Percentiles rank a stretch among this genome's conserved stretches.
Conservation (phyloP, 495 filamentous ascomycete species). For the Tuber microsphaerosporum region DNA sequence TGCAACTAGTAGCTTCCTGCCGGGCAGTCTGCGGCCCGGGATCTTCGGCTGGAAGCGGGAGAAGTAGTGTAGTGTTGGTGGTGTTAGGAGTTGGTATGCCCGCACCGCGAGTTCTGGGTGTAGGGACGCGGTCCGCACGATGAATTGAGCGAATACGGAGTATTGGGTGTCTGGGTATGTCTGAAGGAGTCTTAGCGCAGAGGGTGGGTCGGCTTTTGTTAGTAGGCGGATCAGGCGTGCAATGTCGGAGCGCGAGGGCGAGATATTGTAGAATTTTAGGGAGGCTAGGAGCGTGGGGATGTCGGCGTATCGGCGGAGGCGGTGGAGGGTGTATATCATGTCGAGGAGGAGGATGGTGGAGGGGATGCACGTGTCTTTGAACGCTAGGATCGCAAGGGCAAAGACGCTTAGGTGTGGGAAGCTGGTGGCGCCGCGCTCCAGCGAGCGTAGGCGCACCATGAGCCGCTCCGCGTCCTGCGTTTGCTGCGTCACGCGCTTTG, state of each 20-base stretch:
- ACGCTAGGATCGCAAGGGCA: slow-evolving; percentile 23
- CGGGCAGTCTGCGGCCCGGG: slow-evolving; percentile 13
- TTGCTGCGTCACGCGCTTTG: background rate
- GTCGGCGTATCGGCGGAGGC: slow-evolving; percentile 17
- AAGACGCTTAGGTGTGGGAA: slow-evolving; percentile 19
- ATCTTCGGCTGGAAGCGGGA: slow-evolving; percentile 20
- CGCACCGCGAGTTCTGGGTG: slow-evolving; percentile 23
- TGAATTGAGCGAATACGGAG: slow-evolving; percentile 25
- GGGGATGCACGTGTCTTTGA: slow-evolving; percentile 26
- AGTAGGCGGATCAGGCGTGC: slow-evolving; percentile 20
- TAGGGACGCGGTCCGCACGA: slow-evolving; percentile 17
- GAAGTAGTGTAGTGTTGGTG: slow-evolving; percentile 16
- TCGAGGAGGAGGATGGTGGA: slow-evolving; percentile 22
- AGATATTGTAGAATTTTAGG: slow-evolving; percentile 19
- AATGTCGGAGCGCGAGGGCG: slow-evolving; percentile 23
- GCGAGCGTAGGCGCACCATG: slow-evolving; percentile 14
- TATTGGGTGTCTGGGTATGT: slow-evolving; percentile 32
- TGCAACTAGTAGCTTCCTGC: slow-evolving; percentile 13
- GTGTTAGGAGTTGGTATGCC: slow-evolving; percentile 30
- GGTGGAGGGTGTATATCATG: slow-evolving; percentile 30
- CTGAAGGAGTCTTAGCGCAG: slow-evolving; percentile 12
- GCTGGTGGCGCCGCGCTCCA: background rate
- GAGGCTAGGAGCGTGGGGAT: slow-evolving; percentile 19
- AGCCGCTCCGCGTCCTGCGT: slow-evolving; percentile 18
- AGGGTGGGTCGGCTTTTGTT: slow-evolving; percentile 8